phyloP scores from a whole-genome alignment of 1,139 yeast genomes.

The Saccharomycopsis hybrid region DNA sequence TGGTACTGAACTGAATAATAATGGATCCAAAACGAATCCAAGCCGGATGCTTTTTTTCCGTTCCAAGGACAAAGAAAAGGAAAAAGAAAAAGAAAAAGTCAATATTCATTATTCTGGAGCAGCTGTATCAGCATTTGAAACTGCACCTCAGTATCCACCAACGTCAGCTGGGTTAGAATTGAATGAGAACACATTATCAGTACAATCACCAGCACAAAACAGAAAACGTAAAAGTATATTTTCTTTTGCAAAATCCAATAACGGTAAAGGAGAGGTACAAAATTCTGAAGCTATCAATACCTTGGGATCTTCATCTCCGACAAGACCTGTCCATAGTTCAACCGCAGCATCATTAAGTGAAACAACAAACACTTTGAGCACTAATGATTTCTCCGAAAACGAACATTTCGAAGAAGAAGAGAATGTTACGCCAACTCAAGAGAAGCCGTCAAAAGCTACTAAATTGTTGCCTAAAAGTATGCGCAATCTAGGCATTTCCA shows the following conservation, averaged over 20 bases:
- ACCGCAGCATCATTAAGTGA: neutral
- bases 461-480: constrained; percentile 21
- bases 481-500: constrained; percentile 18
- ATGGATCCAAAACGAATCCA: neutral
- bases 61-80: constrained; percentile 13
- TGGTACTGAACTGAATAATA: neutral
- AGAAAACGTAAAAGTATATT: constrained; percentile 16
- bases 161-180: neutral
- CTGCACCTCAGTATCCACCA: neutral
- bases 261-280: constrained; percentile 1
- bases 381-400: neutral
- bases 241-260: constrained; percentile 13
- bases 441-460: constrained; percentile 10
- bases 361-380: neutral
- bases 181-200: neutral
- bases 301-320: neutral
- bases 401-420: neutral
- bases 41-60: constrained; percentile 9
- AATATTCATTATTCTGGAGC: no score
- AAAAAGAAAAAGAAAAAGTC: constrained; percentile 1
- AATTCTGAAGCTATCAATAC: neutral
- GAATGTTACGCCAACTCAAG: neutral
- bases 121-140: neutral
- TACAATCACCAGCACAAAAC: constrained; percentile 3
- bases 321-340: neutral